Conservation (phyloP, 306 rosid species). For the Erythrophleum fordii region DNA sequence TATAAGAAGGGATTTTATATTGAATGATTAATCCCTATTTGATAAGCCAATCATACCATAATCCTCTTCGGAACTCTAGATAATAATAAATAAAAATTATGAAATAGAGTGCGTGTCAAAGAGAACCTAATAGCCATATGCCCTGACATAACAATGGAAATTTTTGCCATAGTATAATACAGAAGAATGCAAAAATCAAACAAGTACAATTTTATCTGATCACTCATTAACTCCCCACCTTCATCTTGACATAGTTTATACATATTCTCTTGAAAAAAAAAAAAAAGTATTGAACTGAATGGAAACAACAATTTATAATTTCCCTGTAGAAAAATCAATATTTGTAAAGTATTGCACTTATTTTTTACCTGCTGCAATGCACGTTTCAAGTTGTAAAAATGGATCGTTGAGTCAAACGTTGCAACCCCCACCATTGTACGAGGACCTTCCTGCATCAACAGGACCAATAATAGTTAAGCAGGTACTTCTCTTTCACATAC, state of each 20-base stretch:
- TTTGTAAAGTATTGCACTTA: conserved; percentile 7
- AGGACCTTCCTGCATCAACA: conserved; percentile 85
- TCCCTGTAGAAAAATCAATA: not conserved
- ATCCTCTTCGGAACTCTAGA: not conserved
- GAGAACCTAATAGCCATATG: not conserved
- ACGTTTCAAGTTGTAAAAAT: conserved; percentile 93
- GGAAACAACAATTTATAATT: conserved; percentile 10
- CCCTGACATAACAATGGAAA: not conserved
- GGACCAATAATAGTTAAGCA: conserved; percentile 17
- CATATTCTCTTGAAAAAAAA: not conserved
- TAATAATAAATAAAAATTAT: not conserved
- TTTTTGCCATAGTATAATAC: not conserved
- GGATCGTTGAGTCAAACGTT: conserved; percentile 94
- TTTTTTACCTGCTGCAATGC: conserved; percentile 85
- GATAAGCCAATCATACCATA: not conserved
- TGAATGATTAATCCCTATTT: not conserved
- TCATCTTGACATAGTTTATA: conserved; percentile 17
- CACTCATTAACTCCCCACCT: not conserved
- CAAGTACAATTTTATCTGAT: not conserved
- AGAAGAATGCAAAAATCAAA: not conserved
- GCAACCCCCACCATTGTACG: conserved; percentile 89
- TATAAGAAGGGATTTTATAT: not conserved
- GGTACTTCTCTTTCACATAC: not conserved
- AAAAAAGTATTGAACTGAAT: not conserved
- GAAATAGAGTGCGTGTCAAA: not conserved